Percentiles rank a stretch among this genome's conserved stretches.
Evolutionary conservation across 108 stramenopile species (phyloP).

Genomic region (Skeletonema tropicum): DNA sequence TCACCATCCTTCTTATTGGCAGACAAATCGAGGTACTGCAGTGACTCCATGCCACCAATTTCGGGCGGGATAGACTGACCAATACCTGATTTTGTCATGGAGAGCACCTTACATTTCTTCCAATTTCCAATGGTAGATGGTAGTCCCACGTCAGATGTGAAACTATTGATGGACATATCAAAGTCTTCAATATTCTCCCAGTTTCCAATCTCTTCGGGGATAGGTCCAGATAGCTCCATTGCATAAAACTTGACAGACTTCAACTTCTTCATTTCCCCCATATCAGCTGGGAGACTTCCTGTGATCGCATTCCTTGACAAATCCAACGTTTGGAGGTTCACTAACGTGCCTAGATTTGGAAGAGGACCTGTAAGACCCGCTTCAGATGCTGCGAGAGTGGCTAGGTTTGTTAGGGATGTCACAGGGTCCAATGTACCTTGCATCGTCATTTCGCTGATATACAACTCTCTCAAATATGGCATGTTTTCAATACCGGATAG

Average conservation of each 20-base stretch:
- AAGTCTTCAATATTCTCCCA: slow-evolving; percentile 20
- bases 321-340: slow-evolving; percentile 18
- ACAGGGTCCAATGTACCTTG: slow-evolving; percentile 22
- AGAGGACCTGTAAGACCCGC: slow-evolving; percentile 11
- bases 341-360: slow-evolving; percentile 18
- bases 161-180: slow-evolving; percentile 32
- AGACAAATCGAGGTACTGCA: slow-evolving; percentile 44
- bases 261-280: slow-evolving; percentile 15
- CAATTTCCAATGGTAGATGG: slow-evolving; percentile 23
- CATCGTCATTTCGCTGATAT: slow-evolving; percentile 23
- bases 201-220: slow-evolving; percentile 16
- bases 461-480: slow-evolving; percentile 28
- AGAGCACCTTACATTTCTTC: slow-evolving; percentile 14
- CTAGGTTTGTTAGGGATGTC: slow-evolving; percentile 15
- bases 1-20: slow-evolving; percentile 33
- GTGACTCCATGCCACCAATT: slow-evolving; percentile 37
- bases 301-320: slow-evolving; percentile 15
- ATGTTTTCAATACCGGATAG: slow-evolving; percentile 16
- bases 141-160: slow-evolving; percentile 15
- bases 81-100: slow-evolving; percentile 40
- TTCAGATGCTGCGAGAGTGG: slow-evolving; percentile 1
- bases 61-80: slow-evolving; percentile 56
- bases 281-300: slow-evolving; percentile 18
- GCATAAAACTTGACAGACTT: slow-evolving; percentile 8
- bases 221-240: slow-evolving; percentile 11